Evolutionary conservation across 2,329 filamentous ascomycete species (phyloP).

Genomic region (Epichloe scottii): DNA sequence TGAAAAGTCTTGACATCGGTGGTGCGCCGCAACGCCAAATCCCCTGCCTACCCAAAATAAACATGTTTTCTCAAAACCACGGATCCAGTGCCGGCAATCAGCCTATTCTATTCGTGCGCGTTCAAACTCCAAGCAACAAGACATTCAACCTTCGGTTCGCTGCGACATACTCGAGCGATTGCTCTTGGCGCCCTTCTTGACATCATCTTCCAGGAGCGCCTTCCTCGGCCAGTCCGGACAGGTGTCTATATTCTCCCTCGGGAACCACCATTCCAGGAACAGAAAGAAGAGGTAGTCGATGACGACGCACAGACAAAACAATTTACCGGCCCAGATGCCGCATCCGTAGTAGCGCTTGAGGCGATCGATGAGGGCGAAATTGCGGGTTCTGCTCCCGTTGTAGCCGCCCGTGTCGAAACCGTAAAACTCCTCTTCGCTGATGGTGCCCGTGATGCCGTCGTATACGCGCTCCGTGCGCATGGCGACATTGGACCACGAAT

Average conservation of each 20-base stretch:
- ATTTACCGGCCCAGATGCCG: constrained; percentile 94
- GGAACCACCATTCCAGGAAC: constrained; percentile 76
- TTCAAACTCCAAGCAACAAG: too few relatives aligned
- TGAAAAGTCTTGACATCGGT: too few relatives aligned
- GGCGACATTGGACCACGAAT: constrained; percentile 95
- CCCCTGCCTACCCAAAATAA: too few relatives aligned
- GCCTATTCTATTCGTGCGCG: neutral
- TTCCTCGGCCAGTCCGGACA: constrained; percentile 90
- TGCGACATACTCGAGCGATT: constrained; percentile 22
- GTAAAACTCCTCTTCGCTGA: constrained; percentile 79
- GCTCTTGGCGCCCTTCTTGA: constrained; percentile 17
- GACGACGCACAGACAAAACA: constrained; percentile 89
- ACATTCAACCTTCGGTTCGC: constrained; percentile 8
- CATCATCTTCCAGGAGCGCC: constrained; percentile 20
- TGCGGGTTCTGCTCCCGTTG: constrained; percentile 61
- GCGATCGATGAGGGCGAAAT: constrained; percentile 86
- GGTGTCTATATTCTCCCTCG: constrained; percentile 74
- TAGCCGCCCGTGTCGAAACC: constrained; percentile 61
- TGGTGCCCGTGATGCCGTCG: constrained; percentile 77
- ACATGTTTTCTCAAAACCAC: too few relatives aligned
- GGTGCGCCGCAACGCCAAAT: too few relatives aligned
- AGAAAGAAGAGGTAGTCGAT: constrained; percentile 89
- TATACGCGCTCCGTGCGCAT: constrained; percentile 90
- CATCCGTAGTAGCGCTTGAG: constrained; percentile 96
- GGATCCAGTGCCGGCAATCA: too few relatives aligned